These are phyloP conservation scores for Fusarium armeniacum DNA, from an alignment of 2,329 filamentous ascomycete species.

Conservation along the genomic window DNA sequence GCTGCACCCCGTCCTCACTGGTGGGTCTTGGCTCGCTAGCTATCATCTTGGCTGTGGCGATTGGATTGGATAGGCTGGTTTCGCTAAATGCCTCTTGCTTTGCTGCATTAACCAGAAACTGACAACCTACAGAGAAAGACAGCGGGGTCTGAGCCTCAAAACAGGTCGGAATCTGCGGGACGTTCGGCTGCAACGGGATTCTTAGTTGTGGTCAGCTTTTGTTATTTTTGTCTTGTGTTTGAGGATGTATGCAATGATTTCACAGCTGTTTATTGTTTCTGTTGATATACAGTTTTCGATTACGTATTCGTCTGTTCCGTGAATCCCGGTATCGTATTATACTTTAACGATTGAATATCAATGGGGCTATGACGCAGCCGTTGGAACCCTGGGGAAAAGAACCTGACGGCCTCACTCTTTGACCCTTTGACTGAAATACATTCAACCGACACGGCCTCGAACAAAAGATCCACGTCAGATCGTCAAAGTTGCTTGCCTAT, in stretches of 20 bases:
- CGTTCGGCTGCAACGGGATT: conserved; percentile 40
- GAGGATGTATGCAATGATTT: neutral
- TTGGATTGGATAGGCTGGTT: conserved; percentile 17
- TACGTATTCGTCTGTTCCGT: conserved; percentile 27
- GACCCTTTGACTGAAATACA: conserved; percentile 3
- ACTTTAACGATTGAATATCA: conserved; percentile 22
- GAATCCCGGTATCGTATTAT: conserved; percentile 29
- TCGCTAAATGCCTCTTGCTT: conserved; percentile 39
- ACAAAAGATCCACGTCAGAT: conserved; percentile 30
- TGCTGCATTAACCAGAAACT: conserved; percentile 25
- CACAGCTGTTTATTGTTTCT: conserved; percentile 7
- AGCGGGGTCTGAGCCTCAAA: conserved; percentile 42
- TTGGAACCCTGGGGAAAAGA: conserved; percentile 23
- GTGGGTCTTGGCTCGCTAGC: conserved; percentile 35
- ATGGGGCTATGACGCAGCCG: conserved; percentile 43
- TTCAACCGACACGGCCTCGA: neutral
- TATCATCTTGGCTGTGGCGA: conserved; percentile 41
- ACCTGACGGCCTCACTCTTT: neutral
- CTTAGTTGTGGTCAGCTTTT: neutral
- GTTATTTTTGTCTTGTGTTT: neutral
- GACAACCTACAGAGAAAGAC: conserved; percentile 11
- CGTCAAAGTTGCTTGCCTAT: conserved; percentile 1
- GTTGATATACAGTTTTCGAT: conserved; percentile 11
- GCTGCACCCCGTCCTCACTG: conserved; percentile 37
- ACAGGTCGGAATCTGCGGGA: conserved; percentile 39